Percentiles rank a stretch among this genome's conserved stretches.
phyloP scores from a whole-genome alignment of 768 basidiomycete genomes.

The Auriscalpium vulgare region DNA sequence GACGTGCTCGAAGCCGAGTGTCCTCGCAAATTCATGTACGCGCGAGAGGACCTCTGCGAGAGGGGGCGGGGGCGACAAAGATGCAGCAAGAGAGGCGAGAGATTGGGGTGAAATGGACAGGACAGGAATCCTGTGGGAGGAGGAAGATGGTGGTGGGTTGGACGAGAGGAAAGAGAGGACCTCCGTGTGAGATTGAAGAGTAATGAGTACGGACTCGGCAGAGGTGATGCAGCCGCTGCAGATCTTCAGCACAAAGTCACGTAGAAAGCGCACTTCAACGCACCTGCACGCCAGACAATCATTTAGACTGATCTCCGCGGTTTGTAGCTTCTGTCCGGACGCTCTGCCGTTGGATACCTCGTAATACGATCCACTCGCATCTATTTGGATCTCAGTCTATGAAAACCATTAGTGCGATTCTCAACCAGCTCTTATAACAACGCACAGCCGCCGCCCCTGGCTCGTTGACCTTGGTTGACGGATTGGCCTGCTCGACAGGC shows the following conservation, averaged over 20 bases:
- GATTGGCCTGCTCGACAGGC: conserved; percentile 61
- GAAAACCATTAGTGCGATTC: conserved; percentile 23
- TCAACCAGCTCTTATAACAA: neutral
- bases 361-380: conserved; percentile 79
- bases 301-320: conserved; percentile 93
- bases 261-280: conserved; percentile 19
- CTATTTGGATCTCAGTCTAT: conserved; percentile 91
- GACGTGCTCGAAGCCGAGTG: conserved; percentile 71
- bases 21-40: conserved; percentile 60
- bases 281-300: conserved; percentile 98
- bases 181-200: conserved; percentile 90
- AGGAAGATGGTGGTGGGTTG: conserved; percentile 35
- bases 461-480: conserved; percentile 31
- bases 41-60: conserved; percentile 60
- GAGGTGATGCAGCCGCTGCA: conserved; percentile 95
- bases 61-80: conserved; percentile 35
- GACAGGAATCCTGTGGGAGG: conserved; percentile 50
- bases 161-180: conserved; percentile 70
- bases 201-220: conserved; percentile 94
- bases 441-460: conserved; percentile 36
- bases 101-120: conserved; percentile 88
- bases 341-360: conserved; percentile 46
- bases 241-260: neutral
- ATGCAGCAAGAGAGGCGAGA: conserved; percentile 73
- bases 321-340: conserved; percentile 61